Conservation (phyloP, 2,329 filamentous ascomycete genomes). For the Fusarium haematococcum region DNA sequence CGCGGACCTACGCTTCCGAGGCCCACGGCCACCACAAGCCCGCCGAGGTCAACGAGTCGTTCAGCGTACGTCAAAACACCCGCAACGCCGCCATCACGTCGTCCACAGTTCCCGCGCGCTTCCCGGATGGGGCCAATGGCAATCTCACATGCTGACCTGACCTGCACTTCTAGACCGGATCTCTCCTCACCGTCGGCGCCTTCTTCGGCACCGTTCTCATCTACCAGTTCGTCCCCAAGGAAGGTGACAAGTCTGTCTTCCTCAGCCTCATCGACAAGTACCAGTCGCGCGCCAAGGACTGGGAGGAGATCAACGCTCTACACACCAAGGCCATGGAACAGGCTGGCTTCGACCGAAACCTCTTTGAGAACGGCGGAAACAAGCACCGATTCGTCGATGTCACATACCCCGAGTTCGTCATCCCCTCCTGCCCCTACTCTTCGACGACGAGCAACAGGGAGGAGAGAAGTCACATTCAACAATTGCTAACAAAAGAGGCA, state of each 20-base stretch:
- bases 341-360: slow-evolving; percentile 68
- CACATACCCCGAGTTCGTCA: slow-evolving; percentile 69
- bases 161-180: slow-evolving; percentile 55
- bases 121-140: slow-evolving; percentile 7
- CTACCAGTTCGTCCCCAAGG: slow-evolving; percentile 62
- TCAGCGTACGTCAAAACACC: slow-evolving; percentile 63
- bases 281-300: slow-evolving; percentile 60
- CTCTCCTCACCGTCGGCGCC: slow-evolving; percentile 59
- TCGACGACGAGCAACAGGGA: neutral
- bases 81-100: slow-evolving; percentile 25
- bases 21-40: slow-evolving; percentile 61
- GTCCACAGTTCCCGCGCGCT: neutral
- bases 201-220: slow-evolving; percentile 58
- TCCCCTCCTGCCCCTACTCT: neutral
- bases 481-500: slow-evolving; percentile 47
- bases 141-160: slow-evolving; percentile 21
- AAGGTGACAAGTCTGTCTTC: slow-evolving; percentile 63
- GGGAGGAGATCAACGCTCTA: slow-evolving; percentile 64
- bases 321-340: slow-evolving; percentile 66
- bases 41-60: slow-evolving; percentile 63
- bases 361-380: slow-evolving; percentile 60
- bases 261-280: slow-evolving; percentile 60
- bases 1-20: slow-evolving; percentile 67
- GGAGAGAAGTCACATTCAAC: neutral
- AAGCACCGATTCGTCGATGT: slow-evolving; percentile 63